Conservation (phyloP, 2,329 filamentous ascomycete genomes). For the Raffaelea ambrosiae region DNA sequence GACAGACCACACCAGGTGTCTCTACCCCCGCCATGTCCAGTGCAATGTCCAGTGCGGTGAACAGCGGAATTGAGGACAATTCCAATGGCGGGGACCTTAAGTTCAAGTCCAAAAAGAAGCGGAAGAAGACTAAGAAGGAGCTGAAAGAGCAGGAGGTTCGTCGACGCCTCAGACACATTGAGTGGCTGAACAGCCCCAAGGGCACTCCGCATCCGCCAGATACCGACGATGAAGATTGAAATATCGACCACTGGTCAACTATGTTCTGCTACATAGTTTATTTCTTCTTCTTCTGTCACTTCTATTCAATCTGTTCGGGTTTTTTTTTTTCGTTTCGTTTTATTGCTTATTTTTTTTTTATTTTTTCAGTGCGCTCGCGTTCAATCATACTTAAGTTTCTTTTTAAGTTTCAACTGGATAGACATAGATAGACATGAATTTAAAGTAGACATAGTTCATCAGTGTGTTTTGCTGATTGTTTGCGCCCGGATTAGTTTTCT, state of each 20-base stretch:
- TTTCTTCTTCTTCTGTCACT: background rate
- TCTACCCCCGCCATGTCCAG: conserved; percentile 37
- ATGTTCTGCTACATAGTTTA: background rate
- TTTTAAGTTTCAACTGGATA: no score
- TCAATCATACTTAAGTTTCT: no score
- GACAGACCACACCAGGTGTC: conserved; percentile 22
- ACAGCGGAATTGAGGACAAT: conserved; percentile 77
- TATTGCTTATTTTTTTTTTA: background rate
- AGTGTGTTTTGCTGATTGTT: conserved; percentile 1
- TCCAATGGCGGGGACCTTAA: conserved; percentile 55
- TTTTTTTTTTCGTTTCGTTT: background rate
- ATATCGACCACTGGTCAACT: background rate
- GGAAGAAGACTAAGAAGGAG: conserved; percentile 97
- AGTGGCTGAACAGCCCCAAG: conserved; percentile 79
- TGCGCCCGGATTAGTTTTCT: background rate
- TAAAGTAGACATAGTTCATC: no score
- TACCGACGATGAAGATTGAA: conserved; percentile 59
- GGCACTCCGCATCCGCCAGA: conserved; percentile 70
- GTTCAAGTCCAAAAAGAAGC: conserved; percentile 89
- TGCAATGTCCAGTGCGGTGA: conserved; percentile 56
- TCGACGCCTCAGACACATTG: conserved; percentile 75
- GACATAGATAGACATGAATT: no score
- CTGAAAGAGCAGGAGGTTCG: conserved; percentile 87
- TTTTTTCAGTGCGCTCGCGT: background rate
- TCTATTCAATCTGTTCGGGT: no score